Evolutionary conservation across 371 early-diverging fungal genomes (phyloP).

Genomic region (Furculomyces boomerangus): DNA sequence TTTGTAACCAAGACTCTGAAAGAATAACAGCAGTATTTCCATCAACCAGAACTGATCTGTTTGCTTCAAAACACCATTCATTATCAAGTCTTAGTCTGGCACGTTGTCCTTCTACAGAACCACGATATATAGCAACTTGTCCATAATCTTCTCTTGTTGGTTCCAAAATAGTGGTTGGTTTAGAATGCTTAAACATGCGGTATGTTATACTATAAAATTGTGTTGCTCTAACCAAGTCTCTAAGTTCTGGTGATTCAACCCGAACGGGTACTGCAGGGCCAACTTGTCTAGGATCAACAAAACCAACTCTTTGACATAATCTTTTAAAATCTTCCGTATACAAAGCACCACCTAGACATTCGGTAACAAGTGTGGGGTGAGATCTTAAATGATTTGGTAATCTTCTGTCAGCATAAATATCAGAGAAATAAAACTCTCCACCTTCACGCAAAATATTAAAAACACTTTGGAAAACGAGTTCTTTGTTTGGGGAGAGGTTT

Average conservation of each 20-base stretch:
- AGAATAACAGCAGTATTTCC: constrained; percentile 26
- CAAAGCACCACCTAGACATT: constrained; percentile 26
- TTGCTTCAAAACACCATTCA: constrained; percentile 19
- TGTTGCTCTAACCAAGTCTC: constrained; percentile 22
- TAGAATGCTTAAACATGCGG: constrained; percentile 24
- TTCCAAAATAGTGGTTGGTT: constrained; percentile 18
- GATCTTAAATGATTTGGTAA: constrained; percentile 22
- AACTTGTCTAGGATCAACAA: constrained; percentile 21
- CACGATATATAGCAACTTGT: constrained; percentile 23
- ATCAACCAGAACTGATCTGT: constrained; percentile 17
- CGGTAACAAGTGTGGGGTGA: constrained; percentile 24
- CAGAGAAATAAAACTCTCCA: constrained; percentile 28
- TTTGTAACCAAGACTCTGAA: constrained; percentile 20
- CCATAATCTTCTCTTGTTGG: constrained; percentile 26
- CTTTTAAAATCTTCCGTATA: constrained; percentile 24
- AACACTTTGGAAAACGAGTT: constrained; percentile 22
- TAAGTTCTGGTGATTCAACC: constrained; percentile 23
- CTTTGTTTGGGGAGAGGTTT: constrained; percentile 29
- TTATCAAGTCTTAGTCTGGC: constrained; percentile 15
- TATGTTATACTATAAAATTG: constrained; percentile 28
- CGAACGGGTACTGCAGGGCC: constrained; percentile 15
- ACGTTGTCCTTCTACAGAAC: constrained; percentile 23
- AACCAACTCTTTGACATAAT: constrained; percentile 24
- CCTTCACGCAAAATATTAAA: constrained; percentile 22
- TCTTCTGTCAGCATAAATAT: constrained; percentile 26